Conservation (phyloP, 208 protist species). For the Naegleria gruberi region DNA sequence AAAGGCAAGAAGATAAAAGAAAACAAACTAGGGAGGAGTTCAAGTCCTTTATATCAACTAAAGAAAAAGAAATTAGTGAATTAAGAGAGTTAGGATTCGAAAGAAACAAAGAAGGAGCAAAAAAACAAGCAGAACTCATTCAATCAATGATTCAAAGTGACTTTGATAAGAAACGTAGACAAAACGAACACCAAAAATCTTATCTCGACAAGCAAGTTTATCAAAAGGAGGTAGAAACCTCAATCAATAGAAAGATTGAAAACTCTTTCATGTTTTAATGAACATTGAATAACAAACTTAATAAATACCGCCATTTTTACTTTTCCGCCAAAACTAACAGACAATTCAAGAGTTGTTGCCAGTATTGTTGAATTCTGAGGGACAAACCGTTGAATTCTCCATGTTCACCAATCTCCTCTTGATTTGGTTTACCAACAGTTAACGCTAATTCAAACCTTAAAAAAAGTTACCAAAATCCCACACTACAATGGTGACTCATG, state of each 20-base stretch:
- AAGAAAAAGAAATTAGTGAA: neutral
- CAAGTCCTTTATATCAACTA: neutral
- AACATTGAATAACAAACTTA: no score
- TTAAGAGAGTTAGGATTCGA: neutral
- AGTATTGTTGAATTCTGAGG: no score
- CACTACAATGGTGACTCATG: no score
- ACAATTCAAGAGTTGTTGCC: no score
- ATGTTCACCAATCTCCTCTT: no score
- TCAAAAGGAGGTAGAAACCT: neutral
- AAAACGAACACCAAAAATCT: neutral
- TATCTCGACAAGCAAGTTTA: neutral
- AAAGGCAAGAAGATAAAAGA: neutral
- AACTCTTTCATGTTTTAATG: neutral
- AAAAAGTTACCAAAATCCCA: no score
- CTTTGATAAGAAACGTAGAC: neutral
- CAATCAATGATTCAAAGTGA: neutral
- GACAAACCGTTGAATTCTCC: no score
- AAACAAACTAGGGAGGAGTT: neutral
- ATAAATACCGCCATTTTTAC: no score
- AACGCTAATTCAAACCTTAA: no score
- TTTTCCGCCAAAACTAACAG: no score
- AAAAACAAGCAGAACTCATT: neutral
- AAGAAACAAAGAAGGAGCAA: neutral
- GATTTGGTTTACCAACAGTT: no score
- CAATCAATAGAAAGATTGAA: neutral